Evolutionary conservation across 495 filamentous ascomycete species (phyloP), one percentile per base, ranked within the genome.

Genomic region (Acidomyces sp.): DNA sequence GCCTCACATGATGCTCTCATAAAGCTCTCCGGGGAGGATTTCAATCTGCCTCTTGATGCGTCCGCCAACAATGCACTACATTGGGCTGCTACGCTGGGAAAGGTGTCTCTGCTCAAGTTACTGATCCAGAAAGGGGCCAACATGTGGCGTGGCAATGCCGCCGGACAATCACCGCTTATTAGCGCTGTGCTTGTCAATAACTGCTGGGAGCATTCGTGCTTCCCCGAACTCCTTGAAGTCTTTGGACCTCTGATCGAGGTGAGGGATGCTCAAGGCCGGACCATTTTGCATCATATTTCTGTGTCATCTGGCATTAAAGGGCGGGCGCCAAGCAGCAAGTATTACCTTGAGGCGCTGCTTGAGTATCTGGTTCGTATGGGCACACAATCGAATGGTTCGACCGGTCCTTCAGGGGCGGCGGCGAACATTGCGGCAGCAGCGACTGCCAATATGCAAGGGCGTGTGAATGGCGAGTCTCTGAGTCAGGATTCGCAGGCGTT

Each of bases 31-130:
- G 74, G 80, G 1, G 66, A 80, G 18, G 86, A 95, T 40, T 72
- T 96, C 21, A 90, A 97, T 53, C 72, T 83, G 21, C 88, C 92
- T 6, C 77, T 97, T 40, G 90, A 97, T 53, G 65, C 74, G 4
- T 82, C 81, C 39, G 75, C 77, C 17, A 86, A 93, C 56, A 94
- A 82, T 39, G 83, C 90, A 17, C 66, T 97, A 22, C 88, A 94
- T 53, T 97, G 90, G 90, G 90, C 88, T n/a, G 85, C 90, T 7
- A 93, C 88, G 27, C 69, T 96, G 33, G 84, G 82, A n/a, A 78
- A 84, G 16, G 74, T 88, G 55, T 71, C 80, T 7, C 67, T 95
- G 5, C 60, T 94, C 26, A 71, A 81, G 39, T 75, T 84, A 2
- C 68, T 97, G 0, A 80, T 97, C 46, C 66, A 72, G 5, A 78